These are phyloP conservation scores for Cyclospora cayetanensis DNA, from an alignment of 169 alveolate species.

Conservation along the genomic window DNA sequence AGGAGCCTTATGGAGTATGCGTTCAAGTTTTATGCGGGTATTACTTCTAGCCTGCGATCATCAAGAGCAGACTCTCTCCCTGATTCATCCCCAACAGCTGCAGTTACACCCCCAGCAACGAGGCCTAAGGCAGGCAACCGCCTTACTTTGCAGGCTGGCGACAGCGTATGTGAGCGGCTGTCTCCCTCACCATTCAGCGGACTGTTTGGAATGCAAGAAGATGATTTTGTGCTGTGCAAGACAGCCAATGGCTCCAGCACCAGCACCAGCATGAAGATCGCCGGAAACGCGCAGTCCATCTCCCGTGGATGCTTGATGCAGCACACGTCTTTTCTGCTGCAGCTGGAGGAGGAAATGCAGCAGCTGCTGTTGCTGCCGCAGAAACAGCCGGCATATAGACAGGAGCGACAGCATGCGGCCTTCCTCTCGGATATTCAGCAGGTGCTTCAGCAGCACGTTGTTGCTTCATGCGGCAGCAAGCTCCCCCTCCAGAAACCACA, in stretches of 20 bases:
- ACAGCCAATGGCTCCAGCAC: not conserved
- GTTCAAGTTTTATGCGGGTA: not conserved
- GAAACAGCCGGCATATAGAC: not conserved
- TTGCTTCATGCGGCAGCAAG: not conserved
- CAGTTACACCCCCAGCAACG: not conserved
- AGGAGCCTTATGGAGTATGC: not conserved
- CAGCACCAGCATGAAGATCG: conserved; percentile 6
- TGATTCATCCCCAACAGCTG: not conserved
- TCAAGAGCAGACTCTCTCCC: not conserved
- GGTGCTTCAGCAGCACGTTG: too few species aligned
- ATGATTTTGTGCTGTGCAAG: not conserved
- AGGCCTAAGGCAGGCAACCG: not conserved
- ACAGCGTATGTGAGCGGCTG: not conserved
- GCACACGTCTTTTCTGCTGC: too few species aligned
- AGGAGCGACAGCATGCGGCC: not conserved
- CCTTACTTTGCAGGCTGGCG: not conserved
- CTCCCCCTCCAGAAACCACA: not conserved
- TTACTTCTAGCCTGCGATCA: not conserved
- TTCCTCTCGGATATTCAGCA: not conserved
- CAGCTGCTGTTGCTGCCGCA: not conserved
- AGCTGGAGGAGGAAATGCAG: too few species aligned
- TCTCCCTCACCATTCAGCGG: not conserved
- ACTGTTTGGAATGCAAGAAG: not conserved
- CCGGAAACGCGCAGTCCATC: not conserved
- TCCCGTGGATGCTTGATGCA: not conserved